These are phyloP conservation scores for Thalia dealbata DNA, from an alignment of 176 grass and related monocot genomes.

Conservation along the genomic window DNA sequence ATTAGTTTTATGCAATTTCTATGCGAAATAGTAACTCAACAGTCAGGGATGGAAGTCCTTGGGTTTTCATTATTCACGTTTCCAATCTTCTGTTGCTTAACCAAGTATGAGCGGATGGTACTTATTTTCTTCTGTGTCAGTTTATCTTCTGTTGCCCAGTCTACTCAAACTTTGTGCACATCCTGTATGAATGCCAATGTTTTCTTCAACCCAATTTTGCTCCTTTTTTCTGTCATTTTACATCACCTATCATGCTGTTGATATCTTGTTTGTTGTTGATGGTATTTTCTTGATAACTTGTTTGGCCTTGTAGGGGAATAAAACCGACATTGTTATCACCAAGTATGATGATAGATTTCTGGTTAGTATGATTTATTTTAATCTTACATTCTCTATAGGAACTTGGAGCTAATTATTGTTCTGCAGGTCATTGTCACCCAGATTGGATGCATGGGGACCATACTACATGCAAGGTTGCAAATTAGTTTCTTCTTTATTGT, in stretches of 20 bases:
- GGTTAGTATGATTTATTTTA: conserved; percentile 34
- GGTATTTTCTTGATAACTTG: background rate
- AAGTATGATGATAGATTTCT: conserved; percentile 74
- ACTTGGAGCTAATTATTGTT: conserved; percentile 14
- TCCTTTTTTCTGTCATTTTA: background rate
- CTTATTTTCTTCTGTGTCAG: background rate
- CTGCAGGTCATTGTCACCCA: conserved; percentile 81
- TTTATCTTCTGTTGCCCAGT: background rate
- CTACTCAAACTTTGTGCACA: no score
- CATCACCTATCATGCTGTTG: background rate
- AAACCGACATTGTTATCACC: conserved; percentile 65
- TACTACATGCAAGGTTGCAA: conserved; percentile 66
- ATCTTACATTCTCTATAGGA: background rate
- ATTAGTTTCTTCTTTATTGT: conserved; percentile 15
- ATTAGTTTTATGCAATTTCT: no score
- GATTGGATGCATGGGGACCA: conserved; percentile 87
- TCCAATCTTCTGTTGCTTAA: background rate
- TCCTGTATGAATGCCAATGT: no score
- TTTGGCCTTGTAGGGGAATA: conserved; percentile 51
- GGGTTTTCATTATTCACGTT: no score
- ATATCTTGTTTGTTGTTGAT: background rate
- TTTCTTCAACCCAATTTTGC: no score
- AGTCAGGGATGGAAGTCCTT: no score
- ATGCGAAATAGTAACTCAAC: background rate
- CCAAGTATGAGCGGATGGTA: background rate